A percentile compares a stretch with the other conserved stretches of the same genome.
Evolutionary conservation across 805 yeast species (phyloP).

Genomic region (Kodamaea neixiangensis): DNA sequence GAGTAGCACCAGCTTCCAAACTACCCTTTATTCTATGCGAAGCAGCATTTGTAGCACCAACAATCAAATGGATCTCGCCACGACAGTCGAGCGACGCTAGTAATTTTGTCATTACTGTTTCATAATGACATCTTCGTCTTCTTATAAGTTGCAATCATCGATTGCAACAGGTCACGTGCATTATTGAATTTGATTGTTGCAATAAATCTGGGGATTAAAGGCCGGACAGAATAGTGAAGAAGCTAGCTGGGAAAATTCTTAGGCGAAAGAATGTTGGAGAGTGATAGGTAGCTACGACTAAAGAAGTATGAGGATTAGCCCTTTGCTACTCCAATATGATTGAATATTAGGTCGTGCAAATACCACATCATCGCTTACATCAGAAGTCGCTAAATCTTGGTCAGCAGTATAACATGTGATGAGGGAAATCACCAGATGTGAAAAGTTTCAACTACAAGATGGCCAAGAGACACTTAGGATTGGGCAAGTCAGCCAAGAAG

Average conservation of each 20-base stretch:
- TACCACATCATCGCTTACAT: too few species aligned
- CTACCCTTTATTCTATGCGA: conserved; percentile 49
- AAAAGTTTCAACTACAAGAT: conserved; percentile 8
- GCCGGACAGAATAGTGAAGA: too few species aligned
- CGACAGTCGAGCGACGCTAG: conserved; percentile 46
- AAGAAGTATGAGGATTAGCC: too few species aligned
- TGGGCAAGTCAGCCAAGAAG: conserved; percentile 36
- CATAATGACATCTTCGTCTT: not conserved
- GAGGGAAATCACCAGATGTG: not conserved
- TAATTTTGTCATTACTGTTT: conserved; percentile 19
- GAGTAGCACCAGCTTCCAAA: conserved; percentile 55
- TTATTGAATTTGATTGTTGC: too few species aligned
- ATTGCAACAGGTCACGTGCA: conserved; percentile 21
- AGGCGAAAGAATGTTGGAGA: too few species aligned
- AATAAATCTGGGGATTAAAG: too few species aligned
- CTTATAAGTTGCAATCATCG: conserved; percentile 7
- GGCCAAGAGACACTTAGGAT: conserved; percentile 41
- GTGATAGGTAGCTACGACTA: too few species aligned
- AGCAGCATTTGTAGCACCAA: conserved; percentile 54
- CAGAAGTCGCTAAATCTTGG: too few species aligned
- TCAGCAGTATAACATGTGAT: not conserved
- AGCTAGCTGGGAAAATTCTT: too few species aligned
- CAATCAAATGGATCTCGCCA: conserved; percentile 57
- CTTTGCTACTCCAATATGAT: too few species aligned
- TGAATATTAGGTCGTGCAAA: too few species aligned